phyloP scores from a whole-genome alignment of 2,329 filamentous ascomycete species.

The Herpotrichia juniperi region DNA sequence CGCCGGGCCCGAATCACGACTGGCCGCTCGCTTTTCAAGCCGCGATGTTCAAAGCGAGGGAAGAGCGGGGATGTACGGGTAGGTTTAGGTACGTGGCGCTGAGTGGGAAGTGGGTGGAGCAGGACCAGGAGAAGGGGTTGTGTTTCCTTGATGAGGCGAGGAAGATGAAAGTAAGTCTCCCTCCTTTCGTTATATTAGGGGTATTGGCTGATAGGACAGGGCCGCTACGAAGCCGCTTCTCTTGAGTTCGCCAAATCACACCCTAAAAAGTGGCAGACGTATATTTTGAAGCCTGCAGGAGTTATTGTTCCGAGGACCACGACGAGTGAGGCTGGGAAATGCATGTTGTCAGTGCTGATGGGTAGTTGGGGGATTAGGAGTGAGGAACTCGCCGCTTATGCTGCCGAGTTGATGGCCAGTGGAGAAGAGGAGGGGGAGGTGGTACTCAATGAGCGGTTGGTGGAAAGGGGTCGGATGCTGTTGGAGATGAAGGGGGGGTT shows the following conservation, averaged over 20 bases:
- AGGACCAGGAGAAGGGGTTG: slow-evolving; percentile 16
- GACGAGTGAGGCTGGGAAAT: neutral
- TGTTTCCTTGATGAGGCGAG: slow-evolving; percentile 17
- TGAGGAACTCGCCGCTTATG: slow-evolving; percentile 22
- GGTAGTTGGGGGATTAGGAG: slow-evolving; percentile 9
- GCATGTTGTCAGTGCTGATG: neutral
- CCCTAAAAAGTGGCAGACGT: slow-evolving; percentile 16
- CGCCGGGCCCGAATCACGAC: slow-evolving; percentile 21
- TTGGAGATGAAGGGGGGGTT: neutral
- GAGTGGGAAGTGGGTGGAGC: slow-evolving; percentile 20
- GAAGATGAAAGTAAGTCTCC: slow-evolving; percentile 13
- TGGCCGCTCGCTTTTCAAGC: slow-evolving; percentile 24
- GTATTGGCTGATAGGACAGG: neutral
- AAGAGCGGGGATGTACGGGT: neutral
- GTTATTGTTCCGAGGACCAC: too few species aligned
- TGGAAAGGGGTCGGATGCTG: slow-evolving; percentile 5
- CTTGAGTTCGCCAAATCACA: slow-evolving; percentile 18
- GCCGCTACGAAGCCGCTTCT: slow-evolving; percentile 14
- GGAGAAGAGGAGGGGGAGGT: slow-evolving; percentile 13
- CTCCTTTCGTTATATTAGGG: neutral
- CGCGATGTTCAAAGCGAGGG: slow-evolving; percentile 6
- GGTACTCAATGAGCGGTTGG: slow-evolving; percentile 12
- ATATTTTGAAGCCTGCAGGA: slow-evolving; percentile 23
- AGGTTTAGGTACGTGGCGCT: slow-evolving; percentile 20
- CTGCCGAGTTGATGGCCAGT: slow-evolving; percentile 18